These are phyloP conservation scores for Pulveroboletus sp. DNA, from an alignment of 768 basidiomycete species.

Conservation along the genomic window DNA sequence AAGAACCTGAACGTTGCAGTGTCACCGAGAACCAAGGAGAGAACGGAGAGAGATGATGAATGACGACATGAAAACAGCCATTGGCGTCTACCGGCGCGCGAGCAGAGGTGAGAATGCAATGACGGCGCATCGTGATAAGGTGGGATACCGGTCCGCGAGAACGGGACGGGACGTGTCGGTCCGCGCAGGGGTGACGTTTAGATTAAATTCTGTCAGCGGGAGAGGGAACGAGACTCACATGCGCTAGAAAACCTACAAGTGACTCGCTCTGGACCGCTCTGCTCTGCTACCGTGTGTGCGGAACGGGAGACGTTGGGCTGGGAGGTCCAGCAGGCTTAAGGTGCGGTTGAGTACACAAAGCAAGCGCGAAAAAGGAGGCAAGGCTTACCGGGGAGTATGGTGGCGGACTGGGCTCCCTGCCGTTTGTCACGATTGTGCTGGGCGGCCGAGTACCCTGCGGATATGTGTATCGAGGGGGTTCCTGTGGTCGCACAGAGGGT, in stretches of 20 bases:
- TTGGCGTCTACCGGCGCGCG: not conserved
- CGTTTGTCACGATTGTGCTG: not conserved
- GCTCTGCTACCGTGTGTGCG: conserved; percentile 3
- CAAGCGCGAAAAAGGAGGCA: not conserved
- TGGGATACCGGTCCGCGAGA: conserved; percentile 7
- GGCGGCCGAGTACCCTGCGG: not conserved
- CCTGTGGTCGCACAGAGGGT: not conserved
- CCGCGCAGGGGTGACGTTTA: not conserved
- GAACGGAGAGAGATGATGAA: not conserved
- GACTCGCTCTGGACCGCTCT: not conserved
- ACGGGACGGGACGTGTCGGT: not conserved
- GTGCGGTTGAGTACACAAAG: not conserved
- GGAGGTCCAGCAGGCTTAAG: conserved; percentile 6
- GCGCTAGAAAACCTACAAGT: not conserved
- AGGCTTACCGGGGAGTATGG: conserved; percentile 26
- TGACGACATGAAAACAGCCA: not conserved
- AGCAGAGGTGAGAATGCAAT: not conserved
- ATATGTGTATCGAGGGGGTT: conserved; percentile 4
- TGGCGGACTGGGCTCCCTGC: conserved; percentile 15
- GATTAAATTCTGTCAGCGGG: not conserved
- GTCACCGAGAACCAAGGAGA: not conserved
- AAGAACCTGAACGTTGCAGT: no score
- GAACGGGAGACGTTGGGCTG: not conserved
- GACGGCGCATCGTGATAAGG: conserved; percentile 3
- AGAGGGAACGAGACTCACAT: conserved; percentile 1